phyloP scores from a whole-genome alignment of 352 stramenopile species.

The Elongisporangium prolatum region DNA sequence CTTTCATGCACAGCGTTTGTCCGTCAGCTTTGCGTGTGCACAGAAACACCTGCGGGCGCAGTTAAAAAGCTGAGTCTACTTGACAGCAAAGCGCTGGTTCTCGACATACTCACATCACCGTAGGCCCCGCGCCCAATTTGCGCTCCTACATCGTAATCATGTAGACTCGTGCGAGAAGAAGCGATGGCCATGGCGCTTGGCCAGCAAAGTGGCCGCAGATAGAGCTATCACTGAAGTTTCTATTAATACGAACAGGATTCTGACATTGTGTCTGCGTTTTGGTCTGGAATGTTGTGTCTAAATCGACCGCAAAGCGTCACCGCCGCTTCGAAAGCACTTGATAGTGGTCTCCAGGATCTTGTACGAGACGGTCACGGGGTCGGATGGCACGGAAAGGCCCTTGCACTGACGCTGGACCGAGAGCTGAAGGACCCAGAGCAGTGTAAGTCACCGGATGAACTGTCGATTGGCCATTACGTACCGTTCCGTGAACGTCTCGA shows the following conservation, averaged over 20 bases:
- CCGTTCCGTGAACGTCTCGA: conserved; percentile 72
- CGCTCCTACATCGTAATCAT: conserved; percentile 22
- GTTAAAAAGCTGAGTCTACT: background rate
- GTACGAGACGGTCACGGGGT: conserved; percentile 36
- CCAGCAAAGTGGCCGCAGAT: background rate
- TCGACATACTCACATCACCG: conserved; percentile 36
- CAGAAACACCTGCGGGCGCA: conserved; percentile 34
- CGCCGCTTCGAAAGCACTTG: conserved; percentile 40
- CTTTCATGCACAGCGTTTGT: conserved; percentile 43
- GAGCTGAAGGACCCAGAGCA: conserved; percentile 23
- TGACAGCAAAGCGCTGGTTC: too few species aligned
- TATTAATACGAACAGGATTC: background rate
- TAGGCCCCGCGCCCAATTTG: conserved; percentile 49
- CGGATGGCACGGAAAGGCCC: conserved; percentile 11
- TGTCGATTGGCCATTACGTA: conserved; percentile 14
- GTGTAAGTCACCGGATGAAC: background rate
- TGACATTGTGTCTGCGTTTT: too few species aligned
- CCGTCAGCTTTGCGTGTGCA: conserved; percentile 22
- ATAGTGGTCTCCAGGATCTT: conserved; percentile 74
- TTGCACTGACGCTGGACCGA: conserved; percentile 31
- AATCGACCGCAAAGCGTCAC: conserved; percentile 20
- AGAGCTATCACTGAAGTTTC: background rate
- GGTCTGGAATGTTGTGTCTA: background rate
- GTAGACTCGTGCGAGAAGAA: background rate
- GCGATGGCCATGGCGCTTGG: background rate